Evolutionary conservation across 805 yeast genomes (phyloP), one percentile per base, ranked within the genome.

Genomic region (Candida mattraensis): DNA sequence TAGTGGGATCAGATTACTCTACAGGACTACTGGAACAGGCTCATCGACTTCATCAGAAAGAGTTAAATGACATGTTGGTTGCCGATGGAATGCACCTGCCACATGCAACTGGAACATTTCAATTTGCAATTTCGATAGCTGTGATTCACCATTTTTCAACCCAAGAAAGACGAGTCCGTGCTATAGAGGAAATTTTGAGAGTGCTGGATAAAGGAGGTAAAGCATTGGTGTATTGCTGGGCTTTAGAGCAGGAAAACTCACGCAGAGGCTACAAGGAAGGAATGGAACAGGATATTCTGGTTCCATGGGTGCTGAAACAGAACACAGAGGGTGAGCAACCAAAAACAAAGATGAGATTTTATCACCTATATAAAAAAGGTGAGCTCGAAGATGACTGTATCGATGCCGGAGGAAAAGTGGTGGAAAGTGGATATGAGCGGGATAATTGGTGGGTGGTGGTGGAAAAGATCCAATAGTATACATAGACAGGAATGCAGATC

Each of bases 121-220:
- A 91, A 53, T 93, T 93, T 67, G 98, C 95, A 2, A 84, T 93
- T 18, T 83, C 94, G 7, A 89, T 93, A 29, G 98, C 98, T 0
- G 99, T 93, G 16, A 80, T 93, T 12, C 99, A 93, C 54, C 99
- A 93, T 58, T 88, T 93, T 64, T 76, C 95, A n/a, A 87, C 94
- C 0, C 74, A 73, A 13, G 83, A 79, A 43, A 72, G 99, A 54
- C 70, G 99, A 34, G 58, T 85, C 1, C 75, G 73, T 7, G 97
- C 96, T 1, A 80, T 93, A 6, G 48, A 49, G 10, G 84, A 83
- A 40, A 80, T 89, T 2, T 55, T 93, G 24, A 61, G 78, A 14
- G 53, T 57, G 18, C 57, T 93, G 35, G 67, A 58, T 26, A 36
- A 45, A 0, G 78, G 78, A 0, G 96, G 95, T 1, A 74, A 71